Evolutionary conservation across 1,284 basidiomycete genomes (phyloP).

Genomic region (Sutorius eximius): DNA sequence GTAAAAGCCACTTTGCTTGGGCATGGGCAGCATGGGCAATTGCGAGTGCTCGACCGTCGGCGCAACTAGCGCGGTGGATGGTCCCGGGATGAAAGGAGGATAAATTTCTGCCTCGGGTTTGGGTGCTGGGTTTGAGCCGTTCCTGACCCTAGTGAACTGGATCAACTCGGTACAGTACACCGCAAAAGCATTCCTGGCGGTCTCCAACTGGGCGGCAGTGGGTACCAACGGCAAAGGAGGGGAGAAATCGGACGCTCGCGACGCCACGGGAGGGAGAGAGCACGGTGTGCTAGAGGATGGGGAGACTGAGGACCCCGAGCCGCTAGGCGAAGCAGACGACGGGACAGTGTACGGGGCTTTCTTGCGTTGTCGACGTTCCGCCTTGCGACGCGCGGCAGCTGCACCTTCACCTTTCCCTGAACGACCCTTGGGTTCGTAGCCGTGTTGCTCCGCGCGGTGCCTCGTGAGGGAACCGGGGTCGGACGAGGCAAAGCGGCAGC

Average conservation of each 20-base stretch:
- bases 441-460: conserved; percentile 22
- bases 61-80: background rate
- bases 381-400: background rate
- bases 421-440: conserved; percentile 11
- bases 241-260: background rate
- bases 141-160: background rate
- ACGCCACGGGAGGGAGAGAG: background rate
- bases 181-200: background rate
- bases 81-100: background rate
- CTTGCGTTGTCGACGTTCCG: background rate
- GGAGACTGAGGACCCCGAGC: background rate
- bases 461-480: conserved; percentile 34
- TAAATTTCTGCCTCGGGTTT: no score
- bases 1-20: background rate
- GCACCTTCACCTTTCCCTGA: background rate
- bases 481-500: conserved; percentile 22
- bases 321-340: background rate
- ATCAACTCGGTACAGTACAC: background rate
- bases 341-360: background rate
- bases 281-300: background rate
- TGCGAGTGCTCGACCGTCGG: background rate
- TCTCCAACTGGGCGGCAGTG: background rate
- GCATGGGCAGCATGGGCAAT: conserved; percentile 16
- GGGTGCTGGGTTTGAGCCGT: no score
- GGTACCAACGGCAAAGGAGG: background rate